Base-by-base conservation (phyloP, 805 yeast genomes). In the Barnettozyma sucrosica region DNA sequence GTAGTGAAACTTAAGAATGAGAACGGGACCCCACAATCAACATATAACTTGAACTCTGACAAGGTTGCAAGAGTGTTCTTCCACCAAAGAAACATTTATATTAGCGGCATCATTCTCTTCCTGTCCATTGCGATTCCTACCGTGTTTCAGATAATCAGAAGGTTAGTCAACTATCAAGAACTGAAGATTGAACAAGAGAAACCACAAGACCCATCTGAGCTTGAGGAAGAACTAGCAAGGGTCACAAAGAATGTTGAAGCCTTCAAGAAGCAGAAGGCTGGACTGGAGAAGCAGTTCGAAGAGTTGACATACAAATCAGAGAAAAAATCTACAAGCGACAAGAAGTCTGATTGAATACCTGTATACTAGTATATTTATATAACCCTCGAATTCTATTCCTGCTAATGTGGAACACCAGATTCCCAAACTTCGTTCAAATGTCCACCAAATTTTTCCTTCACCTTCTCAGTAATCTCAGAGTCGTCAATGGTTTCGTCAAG, bases 371-470 rank as follows among this genome's bases (percentile, higher is more conserved):
- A 28, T 16, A 28, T 11, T n/a, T n/a, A 8, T 23, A 28, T 7
- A 3, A 14, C 13, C 7, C 14, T 14, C 10, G 18, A 10, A 34
- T 18, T 18, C 23, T 26, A 13, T 32, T 14, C 7, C 14, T 23
- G 26, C 8, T 14, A 38, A 40, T 59, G 63, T 13, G 52, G 54
- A 40, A 72, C 65, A n/a, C 79, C 80, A 21, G 77, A 71, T 9
- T 60, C 59, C 96, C 96, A 88, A 3, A 77, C 73, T 59, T 81
- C 86, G 59, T 85, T 77, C 49, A 77, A 60, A 54, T 79, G 84
- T 0, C 59, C 63, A 10, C 82, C 89, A 28, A 78, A 72, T 19
- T 77, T 56, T 6, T 50, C 49, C 10, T 60, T 67, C 55, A 85
- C 95, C 3, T 51, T 44, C 11, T 55, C 63, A 28, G 70, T 69